Percentiles rank a stretch among this genome's conserved stretches.
phyloP scores from a whole-genome alignment of 1,284 basidiomycete species.

The Ganoderma meredithae region DNA sequence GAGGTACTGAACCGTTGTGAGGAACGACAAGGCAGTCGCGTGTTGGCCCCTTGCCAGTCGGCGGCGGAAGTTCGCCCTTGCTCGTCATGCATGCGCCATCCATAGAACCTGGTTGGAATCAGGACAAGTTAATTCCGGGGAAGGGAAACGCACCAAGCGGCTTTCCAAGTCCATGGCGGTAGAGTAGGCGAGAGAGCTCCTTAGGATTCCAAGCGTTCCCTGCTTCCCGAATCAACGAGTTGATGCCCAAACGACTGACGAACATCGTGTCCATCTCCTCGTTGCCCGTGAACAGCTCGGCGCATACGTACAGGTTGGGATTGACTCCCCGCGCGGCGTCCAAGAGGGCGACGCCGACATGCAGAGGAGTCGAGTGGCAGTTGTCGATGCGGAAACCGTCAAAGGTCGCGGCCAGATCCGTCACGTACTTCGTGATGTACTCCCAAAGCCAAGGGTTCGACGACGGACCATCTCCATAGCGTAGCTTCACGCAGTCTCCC shows the following conservation, averaged over 20 bases:
- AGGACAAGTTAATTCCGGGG: no score
- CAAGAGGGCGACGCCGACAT: constrained; percentile 92
- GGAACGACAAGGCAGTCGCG: constrained; percentile 80
- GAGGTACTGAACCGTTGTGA: constrained; percentile 85
- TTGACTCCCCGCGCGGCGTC: constrained; percentile 91
- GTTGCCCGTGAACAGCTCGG: constrained; percentile 96
- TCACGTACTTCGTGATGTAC: constrained; percentile 91
- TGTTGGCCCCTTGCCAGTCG: constrained; percentile 80
- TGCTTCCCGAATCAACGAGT: constrained; percentile 91
- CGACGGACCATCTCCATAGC: constrained; percentile 81
- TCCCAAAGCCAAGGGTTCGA: constrained; percentile 96
- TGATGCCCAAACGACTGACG: constrained; percentile 90
- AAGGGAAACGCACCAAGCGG: constrained; percentile 73
- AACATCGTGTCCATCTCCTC: constrained; percentile 94
- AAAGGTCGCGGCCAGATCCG: constrained; percentile 81
- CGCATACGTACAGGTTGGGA: constrained; percentile 94
- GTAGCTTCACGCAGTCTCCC: constrained; percentile 98
- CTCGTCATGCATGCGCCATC: constrained; percentile 84
- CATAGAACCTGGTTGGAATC: constrained; percentile 98
- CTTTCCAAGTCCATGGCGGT: constrained; percentile 89
- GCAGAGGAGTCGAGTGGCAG: constrained; percentile 95
- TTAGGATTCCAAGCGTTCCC: constrained; percentile 91
- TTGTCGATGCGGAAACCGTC: constrained; percentile 98
- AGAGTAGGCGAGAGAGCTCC: constrained; percentile 85
- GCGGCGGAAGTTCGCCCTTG: constrained; percentile 77